Base-by-base conservation (phyloP, 345 rosid genomes). In the Nasturtium officinale region DNA sequence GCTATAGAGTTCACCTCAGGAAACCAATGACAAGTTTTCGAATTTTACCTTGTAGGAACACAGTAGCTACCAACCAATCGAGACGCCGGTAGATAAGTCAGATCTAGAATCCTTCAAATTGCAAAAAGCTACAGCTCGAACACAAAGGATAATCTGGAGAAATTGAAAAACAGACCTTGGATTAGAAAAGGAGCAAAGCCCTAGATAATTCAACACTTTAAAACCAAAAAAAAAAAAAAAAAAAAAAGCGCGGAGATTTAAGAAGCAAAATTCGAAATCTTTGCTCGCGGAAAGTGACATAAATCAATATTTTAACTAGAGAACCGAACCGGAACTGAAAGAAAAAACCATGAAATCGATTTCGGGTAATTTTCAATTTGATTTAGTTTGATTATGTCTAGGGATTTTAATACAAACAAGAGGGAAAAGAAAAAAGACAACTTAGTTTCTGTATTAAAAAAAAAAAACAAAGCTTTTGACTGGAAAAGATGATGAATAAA, bases 281-380 rank as follows among this genome's bases (percentile, higher is more conserved):
- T 61, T 56, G 51, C 43, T 61, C 57, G 64, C 58, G 71, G 73
- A 77, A 71, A 69, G 57, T 48, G 75, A 71, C 67, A 48, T 28
- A 57, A 71, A 58, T 65, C 67, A 77, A 77, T 77, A 71, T 71
- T 71, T 67, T 71, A 58, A 48, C 28, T 6, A 21, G 13, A 63
- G 46, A 77, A 77, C 76, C 76, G 72, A 71, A 77, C 80, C 80
- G 80, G 73, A 71, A 58, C 9, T 11, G 47, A 48, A 37, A 68
- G 2, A 35, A 53, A 68, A 37, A 54, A 32, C 80, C 56, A 64
- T 12, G 48, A 65, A 63, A 64, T 70, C 76, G 67, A 77, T 16
- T 71, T 64, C 72, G 65, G 42, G 40, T 26, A 17, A 0, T 18
- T 45, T 12, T 21, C 74, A 32, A 8, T 23, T 20, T 25, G 13